These are phyloP conservation scores for Pseudomonodictys pantanalensis DNA, from an alignment of 495 filamentous ascomycete species.

Conservation along the genomic window DNA sequence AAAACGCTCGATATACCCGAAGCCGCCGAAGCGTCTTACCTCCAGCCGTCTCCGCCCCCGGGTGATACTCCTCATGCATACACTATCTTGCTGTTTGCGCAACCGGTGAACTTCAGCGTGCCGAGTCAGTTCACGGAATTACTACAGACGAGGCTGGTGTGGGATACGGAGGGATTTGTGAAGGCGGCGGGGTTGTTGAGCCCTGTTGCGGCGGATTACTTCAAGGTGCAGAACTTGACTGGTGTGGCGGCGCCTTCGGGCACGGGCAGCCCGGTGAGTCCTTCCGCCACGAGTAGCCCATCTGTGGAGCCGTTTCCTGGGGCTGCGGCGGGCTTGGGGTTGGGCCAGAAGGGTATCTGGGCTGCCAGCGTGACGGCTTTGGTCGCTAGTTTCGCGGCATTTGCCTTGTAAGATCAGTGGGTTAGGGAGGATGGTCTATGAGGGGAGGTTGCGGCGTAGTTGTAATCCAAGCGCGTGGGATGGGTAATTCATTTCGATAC, in stretches of 20 bases:
- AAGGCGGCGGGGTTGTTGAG: slow-evolving; percentile 32
- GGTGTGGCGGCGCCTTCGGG: slow-evolving; percentile 35
- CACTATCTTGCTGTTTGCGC: slow-evolving; percentile 43
- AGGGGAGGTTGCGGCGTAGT: too few relatives aligned
- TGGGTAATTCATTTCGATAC: too few relatives aligned
- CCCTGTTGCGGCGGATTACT: slow-evolving; percentile 42
- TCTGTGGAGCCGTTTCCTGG: not conserved
- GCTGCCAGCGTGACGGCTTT: too few relatives aligned
- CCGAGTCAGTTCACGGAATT: slow-evolving; percentile 39
- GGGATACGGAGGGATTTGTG: slow-evolving; percentile 40
- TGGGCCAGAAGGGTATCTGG: not conserved
- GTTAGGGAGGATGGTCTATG: too few relatives aligned
- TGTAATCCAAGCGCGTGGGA: too few relatives aligned
- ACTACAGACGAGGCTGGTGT: slow-evolving; percentile 38
- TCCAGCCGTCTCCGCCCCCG: slow-evolving; percentile 41
- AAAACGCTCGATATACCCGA: not conserved
- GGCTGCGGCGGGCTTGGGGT: not conserved
- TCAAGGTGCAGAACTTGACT: slow-evolving; percentile 37
- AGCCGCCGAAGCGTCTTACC: slow-evolving; percentile 34
- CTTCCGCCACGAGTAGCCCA: not conserved
- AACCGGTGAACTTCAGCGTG: slow-evolving; percentile 37
- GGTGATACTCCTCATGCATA: slow-evolving; percentile 42
- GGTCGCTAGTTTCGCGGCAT: too few relatives aligned
- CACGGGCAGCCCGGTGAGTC: slow-evolving; percentile 1
- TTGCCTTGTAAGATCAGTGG: too few relatives aligned